A percentile compares a stretch with the other conserved stretches of the same genome.
These are phyloP conservation scores for Leccinum boreale DNA, from an alignment of 768 basidiomycete genomes.

Conservation along the genomic window DNA sequence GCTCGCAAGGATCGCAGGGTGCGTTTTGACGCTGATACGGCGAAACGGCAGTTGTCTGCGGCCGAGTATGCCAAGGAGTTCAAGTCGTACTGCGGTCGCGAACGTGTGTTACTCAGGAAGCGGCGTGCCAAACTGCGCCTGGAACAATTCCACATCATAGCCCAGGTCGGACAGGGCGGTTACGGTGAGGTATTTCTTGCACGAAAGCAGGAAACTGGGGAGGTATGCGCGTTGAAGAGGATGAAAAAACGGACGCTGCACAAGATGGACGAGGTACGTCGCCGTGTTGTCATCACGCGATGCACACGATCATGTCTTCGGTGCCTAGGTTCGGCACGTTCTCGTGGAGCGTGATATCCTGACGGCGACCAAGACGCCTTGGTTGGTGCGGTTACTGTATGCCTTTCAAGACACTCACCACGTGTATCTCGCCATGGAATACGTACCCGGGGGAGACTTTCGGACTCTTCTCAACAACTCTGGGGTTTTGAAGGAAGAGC, in stretches of 20 bases:
- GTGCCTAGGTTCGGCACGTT: slow-evolving; percentile 84
- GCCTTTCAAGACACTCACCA: slow-evolving; percentile 92
- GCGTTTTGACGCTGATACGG: slow-evolving; percentile 81
- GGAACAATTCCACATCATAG: slow-evolving; percentile 97
- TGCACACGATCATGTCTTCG: background rate
- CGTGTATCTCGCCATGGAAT: slow-evolving; percentile 99
- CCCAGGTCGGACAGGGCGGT: slow-evolving; percentile 97
- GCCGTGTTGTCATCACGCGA: background rate
- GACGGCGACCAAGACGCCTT: slow-evolving; percentile 95
- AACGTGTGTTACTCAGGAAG: slow-evolving; percentile 88
- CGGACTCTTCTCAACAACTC: slow-evolving; percentile 96
- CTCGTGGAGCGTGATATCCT: slow-evolving; percentile 97
- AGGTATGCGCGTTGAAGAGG: slow-evolving; percentile 96
- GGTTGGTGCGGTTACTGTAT: slow-evolving; percentile 92
- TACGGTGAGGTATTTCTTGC: slow-evolving; percentile 98
- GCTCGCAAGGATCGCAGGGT: slow-evolving; percentile 80
- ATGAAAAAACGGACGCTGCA: slow-evolving; percentile 92
- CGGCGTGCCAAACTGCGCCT: slow-evolving; percentile 90
- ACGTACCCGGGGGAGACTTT: slow-evolving; percentile 98
- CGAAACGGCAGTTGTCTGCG: slow-evolving; percentile 53
- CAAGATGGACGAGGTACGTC: slow-evolving; percentile 94
- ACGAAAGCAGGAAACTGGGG: slow-evolving; percentile 90
- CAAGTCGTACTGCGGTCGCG: slow-evolving; percentile 90
- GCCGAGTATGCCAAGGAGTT: slow-evolving; percentile 74
- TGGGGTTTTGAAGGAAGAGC: slow-evolving; percentile 95